Conservation (phyloP, 495 filamentous ascomycete species). For the Collariella sp. region DNA sequence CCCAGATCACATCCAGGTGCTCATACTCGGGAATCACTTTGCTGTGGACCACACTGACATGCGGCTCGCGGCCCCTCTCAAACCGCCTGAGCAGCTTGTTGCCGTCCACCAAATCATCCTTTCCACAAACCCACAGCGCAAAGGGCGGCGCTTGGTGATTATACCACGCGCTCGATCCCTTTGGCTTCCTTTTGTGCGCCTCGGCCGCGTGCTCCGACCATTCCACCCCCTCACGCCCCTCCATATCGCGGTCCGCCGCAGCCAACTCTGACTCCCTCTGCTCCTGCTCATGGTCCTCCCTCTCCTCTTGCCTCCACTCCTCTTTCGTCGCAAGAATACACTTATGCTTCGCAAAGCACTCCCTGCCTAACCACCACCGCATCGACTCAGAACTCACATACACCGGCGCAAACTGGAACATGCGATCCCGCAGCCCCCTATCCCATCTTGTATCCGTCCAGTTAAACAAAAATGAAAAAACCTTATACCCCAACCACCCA, state of each 20-base stretch:
- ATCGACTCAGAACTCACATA: conserved; percentile 87
- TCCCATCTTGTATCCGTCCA: conserved; percentile 90
- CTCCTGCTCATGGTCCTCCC: conserved; percentile 38
- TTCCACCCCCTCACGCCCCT: neutral
- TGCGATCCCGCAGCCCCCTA: conserved; percentile 62
- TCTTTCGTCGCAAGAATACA: conserved; percentile 80
- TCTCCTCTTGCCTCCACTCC: conserved; percentile 54
- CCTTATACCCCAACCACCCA: conserved; percentile 78
- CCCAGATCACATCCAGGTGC: conserved; percentile 95
- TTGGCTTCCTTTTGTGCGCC: conserved; percentile 23
- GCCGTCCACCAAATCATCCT: conserved; percentile 80
- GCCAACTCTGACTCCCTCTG: conserved; percentile 5
- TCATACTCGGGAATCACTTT: conserved; percentile 88
- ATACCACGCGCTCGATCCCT: conserved; percentile 64
- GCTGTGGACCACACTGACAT: conserved; percentile 69
- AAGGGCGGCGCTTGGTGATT: conserved; percentile 71
- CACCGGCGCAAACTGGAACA: conserved; percentile 88
- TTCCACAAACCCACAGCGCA: conserved; percentile 80
- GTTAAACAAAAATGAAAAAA: conserved; percentile 84
- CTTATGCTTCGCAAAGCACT: conserved; percentile 84
- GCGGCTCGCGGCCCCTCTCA: conserved; percentile 68
- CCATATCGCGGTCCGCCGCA: conserved; percentile 14
- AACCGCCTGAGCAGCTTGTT: conserved; percentile 63
- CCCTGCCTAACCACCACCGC: conserved; percentile 90
- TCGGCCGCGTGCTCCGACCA: conserved; percentile 7